Percentiles rank a stretch among this genome's conserved stretches.
Conservation (phyloP, 2,329 filamentous ascomycete genomes). For the Emericellopsis atlantica region DNA sequence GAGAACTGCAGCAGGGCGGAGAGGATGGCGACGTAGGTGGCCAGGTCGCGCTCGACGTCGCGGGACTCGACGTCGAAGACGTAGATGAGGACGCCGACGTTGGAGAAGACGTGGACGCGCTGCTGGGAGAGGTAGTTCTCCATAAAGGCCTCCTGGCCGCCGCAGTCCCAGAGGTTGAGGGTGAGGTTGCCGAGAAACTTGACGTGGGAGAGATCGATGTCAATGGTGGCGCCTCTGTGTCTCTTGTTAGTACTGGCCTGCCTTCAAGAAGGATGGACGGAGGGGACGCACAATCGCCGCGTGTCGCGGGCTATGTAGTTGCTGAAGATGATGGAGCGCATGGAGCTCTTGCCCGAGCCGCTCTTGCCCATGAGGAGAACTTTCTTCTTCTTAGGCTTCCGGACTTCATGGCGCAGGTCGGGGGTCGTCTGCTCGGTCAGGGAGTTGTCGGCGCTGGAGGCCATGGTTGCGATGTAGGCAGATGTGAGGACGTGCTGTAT, state of each 20-base stretch:
- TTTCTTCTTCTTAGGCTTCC: conserved; percentile 74
- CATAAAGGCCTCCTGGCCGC: conserved; percentile 96
- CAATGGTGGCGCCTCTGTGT: conserved; percentile 77
- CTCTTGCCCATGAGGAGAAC: conserved; percentile 89
- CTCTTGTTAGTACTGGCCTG: not conserved
- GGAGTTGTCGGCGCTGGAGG: conserved; percentile 18
- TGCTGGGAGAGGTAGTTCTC: conserved; percentile 96
- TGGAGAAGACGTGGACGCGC: conserved; percentile 90
- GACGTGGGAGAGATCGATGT: conserved; percentile 96
- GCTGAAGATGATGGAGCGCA: conserved; percentile 98
- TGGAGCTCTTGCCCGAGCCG: conserved; percentile 93
- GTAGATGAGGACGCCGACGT: conserved; percentile 94
- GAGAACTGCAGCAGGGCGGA: conserved; percentile 80
- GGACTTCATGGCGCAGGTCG: conserved; percentile 29
- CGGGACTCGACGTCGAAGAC: conserved; percentile 97
- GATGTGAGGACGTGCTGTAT: too few species aligned
- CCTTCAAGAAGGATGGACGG: not conserved
- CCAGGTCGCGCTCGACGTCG: conserved; percentile 84
- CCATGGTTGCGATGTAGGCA: conserved; percentile 9
- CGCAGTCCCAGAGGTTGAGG: conserved; percentile 96
- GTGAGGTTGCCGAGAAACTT: conserved; percentile 98
- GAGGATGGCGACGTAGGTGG: conserved; percentile 86
- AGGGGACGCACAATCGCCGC: conserved; percentile 49
- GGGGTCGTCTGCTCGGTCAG: conserved; percentile 10
- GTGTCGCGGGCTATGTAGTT: conserved; percentile 98